Evolutionary conservation across 257 asterid genomes (phyloP).

Genomic region (Pogostemon cablin): DNA sequence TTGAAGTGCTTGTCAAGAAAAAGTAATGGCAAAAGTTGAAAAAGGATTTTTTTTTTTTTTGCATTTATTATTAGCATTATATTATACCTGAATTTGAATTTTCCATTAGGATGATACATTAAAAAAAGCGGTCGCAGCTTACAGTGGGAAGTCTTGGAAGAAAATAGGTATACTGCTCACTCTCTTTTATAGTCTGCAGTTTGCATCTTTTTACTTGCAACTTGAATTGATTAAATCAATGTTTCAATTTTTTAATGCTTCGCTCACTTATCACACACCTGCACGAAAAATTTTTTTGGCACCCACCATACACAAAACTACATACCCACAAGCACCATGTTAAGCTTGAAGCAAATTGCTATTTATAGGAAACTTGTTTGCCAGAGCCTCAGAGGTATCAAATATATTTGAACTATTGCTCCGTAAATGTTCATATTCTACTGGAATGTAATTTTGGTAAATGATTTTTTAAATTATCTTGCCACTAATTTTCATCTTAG

Average conservation of each 20-base stretch:
- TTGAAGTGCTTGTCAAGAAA: conserved; percentile 10
- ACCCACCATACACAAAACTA: too few relatives aligned
- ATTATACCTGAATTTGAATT: conserved; percentile 7
- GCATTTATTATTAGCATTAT: conserved; percentile 10
- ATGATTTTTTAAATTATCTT: not conserved
- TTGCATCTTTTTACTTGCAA: not conserved
- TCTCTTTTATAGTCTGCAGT: conserved; percentile 24
- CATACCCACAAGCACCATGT: not conserved
- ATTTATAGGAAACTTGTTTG: conserved; percentile 7
- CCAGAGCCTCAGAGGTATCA: not conserved
- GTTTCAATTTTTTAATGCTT: conserved; percentile 16
- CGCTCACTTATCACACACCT: too few relatives aligned
- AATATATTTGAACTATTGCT: not conserved
- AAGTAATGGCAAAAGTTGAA: conserved; percentile 8
- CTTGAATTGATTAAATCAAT: conserved; percentile 25
- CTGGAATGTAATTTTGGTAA: not conserved
- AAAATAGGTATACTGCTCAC: conserved; percentile 74
- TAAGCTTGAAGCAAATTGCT: conserved; percentile 14
- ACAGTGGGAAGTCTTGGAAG: conserved; percentile 94
- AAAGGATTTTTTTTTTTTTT: conserved; percentile 1
- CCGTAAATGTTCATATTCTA: not conserved
- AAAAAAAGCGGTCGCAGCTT: conserved; percentile 75
- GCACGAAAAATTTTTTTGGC: too few relatives aligned
- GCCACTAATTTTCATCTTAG: not conserved
- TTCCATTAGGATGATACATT: conserved; percentile 77